Percentiles rank a stretch among this genome's conserved stretches.
phyloP scores from a whole-genome alignment of 2,329 filamentous ascomycete species.

The Endoconidiophora laricicola region DNA sequence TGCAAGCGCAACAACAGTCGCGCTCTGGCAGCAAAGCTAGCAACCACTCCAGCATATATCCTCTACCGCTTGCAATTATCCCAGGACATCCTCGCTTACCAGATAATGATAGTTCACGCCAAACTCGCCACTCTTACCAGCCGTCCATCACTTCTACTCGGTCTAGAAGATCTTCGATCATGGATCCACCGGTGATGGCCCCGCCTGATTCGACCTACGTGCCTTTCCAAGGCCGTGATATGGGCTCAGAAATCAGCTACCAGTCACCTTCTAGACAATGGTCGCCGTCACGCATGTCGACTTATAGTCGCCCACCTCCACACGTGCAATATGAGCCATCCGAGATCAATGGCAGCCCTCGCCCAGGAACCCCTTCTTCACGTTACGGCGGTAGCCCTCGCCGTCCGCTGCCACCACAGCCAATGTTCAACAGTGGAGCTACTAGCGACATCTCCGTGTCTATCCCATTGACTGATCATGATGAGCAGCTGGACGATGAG shows the following conservation, averaged over 20 bases:
- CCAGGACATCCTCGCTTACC: constrained; percentile 25
- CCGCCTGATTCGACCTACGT: constrained; percentile 48
- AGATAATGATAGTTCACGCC: constrained; percentile 26
- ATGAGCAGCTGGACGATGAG: constrained; percentile 15
- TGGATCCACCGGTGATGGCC: constrained; percentile 42
- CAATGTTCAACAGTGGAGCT: constrained; percentile 47
- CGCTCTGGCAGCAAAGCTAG: constrained; percentile 6
- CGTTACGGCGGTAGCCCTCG: constrained; percentile 67
- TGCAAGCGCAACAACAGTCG: neutral
- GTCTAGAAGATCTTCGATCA: constrained; percentile 31
- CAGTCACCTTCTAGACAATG: constrained; percentile 41
- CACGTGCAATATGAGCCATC: constrained; percentile 66
- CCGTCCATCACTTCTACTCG: constrained; percentile 33
- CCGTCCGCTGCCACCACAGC: constrained; percentile 73
- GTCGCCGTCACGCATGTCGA: constrained; percentile 37
- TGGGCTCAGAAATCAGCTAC: constrained; percentile 17
- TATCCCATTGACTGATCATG: constrained; percentile 39
- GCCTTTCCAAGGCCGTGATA: constrained; percentile 33
- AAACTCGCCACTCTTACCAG: constrained; percentile 32
- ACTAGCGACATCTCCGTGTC: constrained; percentile 45
- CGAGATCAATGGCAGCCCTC: constrained; percentile 75
- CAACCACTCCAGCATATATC: neutral
- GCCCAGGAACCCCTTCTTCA: constrained; percentile 80
- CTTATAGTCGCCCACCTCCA: constrained; percentile 56
- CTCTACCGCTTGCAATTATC: constrained; percentile 4